Base-by-base conservation (phyloP, 805 yeast genomes). In the Candida germanica region DNA sequence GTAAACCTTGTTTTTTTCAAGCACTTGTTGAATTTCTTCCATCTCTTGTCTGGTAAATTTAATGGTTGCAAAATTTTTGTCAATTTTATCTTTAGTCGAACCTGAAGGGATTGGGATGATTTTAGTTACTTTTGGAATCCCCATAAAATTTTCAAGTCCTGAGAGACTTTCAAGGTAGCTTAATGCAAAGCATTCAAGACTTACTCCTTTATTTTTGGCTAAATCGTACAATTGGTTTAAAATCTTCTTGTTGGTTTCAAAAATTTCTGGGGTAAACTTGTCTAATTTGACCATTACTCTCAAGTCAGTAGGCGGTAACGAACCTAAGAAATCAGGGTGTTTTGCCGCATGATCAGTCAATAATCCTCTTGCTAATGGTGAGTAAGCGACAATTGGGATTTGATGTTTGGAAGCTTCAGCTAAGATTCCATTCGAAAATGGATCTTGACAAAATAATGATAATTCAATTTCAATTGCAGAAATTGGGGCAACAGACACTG, bases 41-140 rank as follows among this genome's bases (percentile, higher is more conserved):
- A 82, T 70, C 39, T 83, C 87, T 0, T 52, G 73, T n/a, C 72
- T 78, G 2, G 78, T 54, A 36, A 87, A 62, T 10, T 57, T 56
- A 31, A 73, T 47, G 31, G 55, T 56, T 10, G 51, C 54, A 45
- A 75, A 64, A 59, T 86, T 87, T 53, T 77, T 83, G 31, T 68
- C 64, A 12, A 83, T 76, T 55, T 85, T 79, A 6, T 56, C 64
- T 3, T 62, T 54, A 23, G 79, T 73, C 5, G 87, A 72, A 2
- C 86, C 80, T 35, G 88, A 80, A 13, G 96, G 95, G 53, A 87
- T 83, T 21, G 96, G 94, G 29, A 88, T 53, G 31, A 85, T 69
- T 39, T 60, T 66, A 17, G 89, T 75, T 37, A 63, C 70, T 35
- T 64, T 60, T 17, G 44, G 38, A 19, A 62, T 43, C 3, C 71